phyloP scores from a whole-genome alignment of 2,329 filamentous ascomycete genomes.

The Teratosphaeria destructans region DNA sequence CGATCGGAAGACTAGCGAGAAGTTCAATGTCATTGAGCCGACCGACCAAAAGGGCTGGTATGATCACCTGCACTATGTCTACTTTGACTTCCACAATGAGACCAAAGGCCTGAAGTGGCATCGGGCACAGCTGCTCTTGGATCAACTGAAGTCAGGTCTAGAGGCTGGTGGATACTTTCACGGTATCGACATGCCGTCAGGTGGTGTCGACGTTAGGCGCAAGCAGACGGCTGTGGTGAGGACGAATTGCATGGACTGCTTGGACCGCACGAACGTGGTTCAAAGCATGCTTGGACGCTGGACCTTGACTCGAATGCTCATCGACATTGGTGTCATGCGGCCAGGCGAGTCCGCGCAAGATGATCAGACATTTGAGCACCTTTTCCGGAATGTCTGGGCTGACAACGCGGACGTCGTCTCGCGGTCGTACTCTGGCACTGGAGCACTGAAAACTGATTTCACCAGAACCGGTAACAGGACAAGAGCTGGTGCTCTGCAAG shows the following conservation, averaged over 20 bases:
- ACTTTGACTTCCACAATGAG: conserved; percentile 97
- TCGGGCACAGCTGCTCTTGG: conserved; percentile 74
- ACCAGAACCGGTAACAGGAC: conserved; percentile 89
- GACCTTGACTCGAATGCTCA: conserved; percentile 79
- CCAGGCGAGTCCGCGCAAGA: conserved; percentile 69
- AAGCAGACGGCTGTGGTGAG: conserved; percentile 84
- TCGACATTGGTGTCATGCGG: conserved; percentile 68
- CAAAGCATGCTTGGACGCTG: conserved; percentile 93
- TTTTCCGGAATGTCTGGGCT: conserved; percentile 97
- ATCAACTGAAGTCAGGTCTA: conserved; percentile 67
- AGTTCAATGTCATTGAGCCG: conserved; percentile 68
- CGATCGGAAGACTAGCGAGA: conserved; percentile 58
- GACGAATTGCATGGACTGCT: conserved; percentile 98
- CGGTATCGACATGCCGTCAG: conserved; percentile 73
- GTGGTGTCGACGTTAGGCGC: conserved; percentile 67
- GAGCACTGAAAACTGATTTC: conserved; percentile 95
- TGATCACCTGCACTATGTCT: conserved; percentile 87
- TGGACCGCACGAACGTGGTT: conserved; percentile 94
- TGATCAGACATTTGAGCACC: conserved; percentile 70
- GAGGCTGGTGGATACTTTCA: conserved; percentile 83
- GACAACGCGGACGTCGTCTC: conserved; percentile 97
- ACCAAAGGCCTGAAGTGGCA: conserved; percentile 94
- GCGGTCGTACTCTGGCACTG: conserved; percentile 85
- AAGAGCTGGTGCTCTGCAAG: conserved; percentile 71
- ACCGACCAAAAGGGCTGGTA: conserved; percentile 50